Conservation (phyloP, 2,329 filamentous ascomycete genomes). For the Penicillium digitatum region DNA sequence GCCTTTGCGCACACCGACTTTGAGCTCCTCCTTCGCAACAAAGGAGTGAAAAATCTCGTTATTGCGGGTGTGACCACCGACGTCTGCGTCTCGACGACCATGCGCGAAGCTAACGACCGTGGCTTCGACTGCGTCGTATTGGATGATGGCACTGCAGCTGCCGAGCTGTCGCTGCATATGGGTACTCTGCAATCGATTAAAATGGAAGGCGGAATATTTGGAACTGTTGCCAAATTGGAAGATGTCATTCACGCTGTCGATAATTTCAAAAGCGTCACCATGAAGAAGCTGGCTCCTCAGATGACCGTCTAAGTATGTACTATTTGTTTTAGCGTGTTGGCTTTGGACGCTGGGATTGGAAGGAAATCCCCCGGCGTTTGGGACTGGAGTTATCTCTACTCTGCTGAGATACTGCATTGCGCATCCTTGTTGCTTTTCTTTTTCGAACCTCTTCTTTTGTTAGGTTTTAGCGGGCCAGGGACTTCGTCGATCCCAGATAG, state of each 20-base stretch:
- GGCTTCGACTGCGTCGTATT: conserved; percentile 53
- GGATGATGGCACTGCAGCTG: conserved; percentile 48
- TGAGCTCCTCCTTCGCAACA: conserved; percentile 49
- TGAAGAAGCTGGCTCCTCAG: conserved; percentile 44
- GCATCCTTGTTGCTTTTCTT: neutral
- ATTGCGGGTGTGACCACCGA: conserved; percentile 55
- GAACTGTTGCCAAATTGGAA: conserved; percentile 38
- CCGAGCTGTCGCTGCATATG: conserved; percentile 40
- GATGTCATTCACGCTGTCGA: conserved; percentile 43
- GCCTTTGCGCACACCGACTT: conserved; percentile 55
- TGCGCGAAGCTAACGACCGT: conserved; percentile 54
- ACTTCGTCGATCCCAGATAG: neutral
- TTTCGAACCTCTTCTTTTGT: neutral
- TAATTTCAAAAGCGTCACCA: conserved; percentile 40
- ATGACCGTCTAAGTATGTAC: conserved; percentile 26
- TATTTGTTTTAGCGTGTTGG: conserved; percentile 15
- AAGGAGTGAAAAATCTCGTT: conserved; percentile 52
- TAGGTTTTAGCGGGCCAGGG: neutral
- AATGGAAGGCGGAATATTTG: conserved; percentile 48
- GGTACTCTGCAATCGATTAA: conserved; percentile 44
- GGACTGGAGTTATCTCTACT: conserved; percentile 5
- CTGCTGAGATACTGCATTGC: conserved; percentile 1
- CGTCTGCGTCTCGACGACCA: conserved; percentile 54
- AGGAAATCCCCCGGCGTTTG: conserved; percentile 17
- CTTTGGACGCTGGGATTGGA: conserved; percentile 10